Base-by-base conservation (phyloP, 495 filamentous ascomycete species). In the Hypoxylon crocopeplum region DNA sequence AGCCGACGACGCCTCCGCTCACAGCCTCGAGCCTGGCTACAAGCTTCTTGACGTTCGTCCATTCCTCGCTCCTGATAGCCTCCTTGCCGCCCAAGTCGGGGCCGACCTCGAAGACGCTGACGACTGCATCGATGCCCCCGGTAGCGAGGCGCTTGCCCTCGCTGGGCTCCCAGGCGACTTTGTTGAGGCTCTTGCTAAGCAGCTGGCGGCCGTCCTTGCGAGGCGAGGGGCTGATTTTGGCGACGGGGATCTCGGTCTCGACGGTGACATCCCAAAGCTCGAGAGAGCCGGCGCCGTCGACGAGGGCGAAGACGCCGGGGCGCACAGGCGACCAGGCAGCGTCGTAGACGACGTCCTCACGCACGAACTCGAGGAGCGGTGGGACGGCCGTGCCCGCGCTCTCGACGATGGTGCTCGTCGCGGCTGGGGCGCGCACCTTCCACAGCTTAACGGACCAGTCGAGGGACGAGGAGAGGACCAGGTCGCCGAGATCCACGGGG, bases 391-490 rank as follows among this genome's bases (percentile, higher is more conserved):
- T 69, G 15, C 73, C 75, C 12, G 84, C 82, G 15, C 82, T 80
- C 32, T 71, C 71, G 37, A 79, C 73, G 15, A 71, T 73, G 21
- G 79, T 75, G 21, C 82, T 81, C 0, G 83, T 86, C 5, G 86
- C 86, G 0, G 86, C 86, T 6, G 90, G 87, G 2, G 94, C 87
- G 2, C 90, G 85, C 15, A 93, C 88, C 72, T 92, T 93, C 94
- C 94, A 99, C 19, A 99, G 79, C 74, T 95, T 97, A 53, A 97
- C 92, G 66, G 86, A 93, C 94, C 94, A 99, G 77, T 99, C 94
- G 10, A 98, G 77, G 36, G 86, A 89, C 10, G 88, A 86, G 17
- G 86, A 90, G 25, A 99, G 81, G 37, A 98, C 88, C 2, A 99
- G 79, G 59, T 99, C 95, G 21, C 93, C 92, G n/a, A 99, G 85